Conservation (phyloP, 441 rosid species). For the Brassica balearica region DNA sequence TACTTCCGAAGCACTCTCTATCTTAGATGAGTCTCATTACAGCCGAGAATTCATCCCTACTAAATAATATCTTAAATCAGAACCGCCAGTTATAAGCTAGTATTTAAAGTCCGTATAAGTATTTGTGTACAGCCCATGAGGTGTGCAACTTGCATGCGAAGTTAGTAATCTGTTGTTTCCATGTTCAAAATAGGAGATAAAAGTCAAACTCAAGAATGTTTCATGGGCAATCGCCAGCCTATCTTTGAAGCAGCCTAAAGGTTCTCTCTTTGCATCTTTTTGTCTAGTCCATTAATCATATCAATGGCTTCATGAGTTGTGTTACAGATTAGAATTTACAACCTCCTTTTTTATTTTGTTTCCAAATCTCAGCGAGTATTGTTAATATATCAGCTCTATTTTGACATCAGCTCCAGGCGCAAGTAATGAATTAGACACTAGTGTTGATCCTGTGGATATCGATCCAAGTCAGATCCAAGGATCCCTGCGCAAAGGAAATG, state of each 20-base stretch:
- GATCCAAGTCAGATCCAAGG: slow-evolving; percentile 69
- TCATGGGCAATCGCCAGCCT: slow-evolving; percentile 92
- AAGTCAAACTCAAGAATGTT: slow-evolving; percentile 83
- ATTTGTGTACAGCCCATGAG: slow-evolving; percentile 25
- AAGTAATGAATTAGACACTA: slow-evolving; percentile 70
- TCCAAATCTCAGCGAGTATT: slow-evolving; percentile 17
- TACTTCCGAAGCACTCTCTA: slow-evolving; percentile 17
- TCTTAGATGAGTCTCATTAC: slow-evolving; percentile 22
- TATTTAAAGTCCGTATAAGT: slow-evolving; percentile 17
- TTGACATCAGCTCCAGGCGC: slow-evolving; percentile 61
- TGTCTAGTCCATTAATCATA: slow-evolving; percentile 16
- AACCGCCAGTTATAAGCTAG: neutral
- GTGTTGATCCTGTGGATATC: slow-evolving; percentile 56
- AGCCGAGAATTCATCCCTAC: slow-evolving; percentile 19
- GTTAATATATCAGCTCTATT: slow-evolving; percentile 38
- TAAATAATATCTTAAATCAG: neutral
- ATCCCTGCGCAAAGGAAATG: slow-evolving; percentile 67
- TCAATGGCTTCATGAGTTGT: slow-evolving; percentile 15
- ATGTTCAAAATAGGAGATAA: slow-evolving; percentile 58
- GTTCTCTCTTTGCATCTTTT: slow-evolving; percentile 49
- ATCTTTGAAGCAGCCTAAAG: slow-evolving; percentile 73
- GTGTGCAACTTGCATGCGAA: slow-evolving; percentile 22
- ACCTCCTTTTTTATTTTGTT: neutral
- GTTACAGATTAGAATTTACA: slow-evolving; percentile 14
- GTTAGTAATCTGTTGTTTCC: slow-evolving; percentile 36